Evolutionary conservation across 2,329 filamentous ascomycete species (phyloP), one percentile per base, ranked within the genome.

Genomic region (Fusarium sp.): DNA sequence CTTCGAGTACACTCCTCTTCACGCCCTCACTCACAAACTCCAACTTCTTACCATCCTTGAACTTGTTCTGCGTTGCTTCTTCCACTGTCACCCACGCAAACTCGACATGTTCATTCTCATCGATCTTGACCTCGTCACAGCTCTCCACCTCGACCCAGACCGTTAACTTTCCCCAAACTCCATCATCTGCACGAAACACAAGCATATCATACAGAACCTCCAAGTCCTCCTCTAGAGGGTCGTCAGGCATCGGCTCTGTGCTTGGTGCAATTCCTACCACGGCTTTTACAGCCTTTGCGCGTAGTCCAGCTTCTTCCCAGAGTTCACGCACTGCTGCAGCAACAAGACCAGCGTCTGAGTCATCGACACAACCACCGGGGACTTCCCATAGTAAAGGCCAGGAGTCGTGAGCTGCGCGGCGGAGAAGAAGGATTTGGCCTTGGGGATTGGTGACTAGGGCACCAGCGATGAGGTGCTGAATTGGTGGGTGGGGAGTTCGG

Each of bases 231-330:
- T 73, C 62, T 31, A 70, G 66, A 1, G 33, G 58, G n/a, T 75
- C 74, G 13, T 69, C 57, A 2, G 57, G 45, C 6, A 27, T 39
- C 5, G 38, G 49, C 4, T 59, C 38, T 3, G 18, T 29, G 15
- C 41, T 22, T 0, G 53, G 41, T 3, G 45, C 42, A 42, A 75
- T 44, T 3, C 74, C 68, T 4, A 79, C 74, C 3, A 75, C 65
- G 8, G 64, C 64, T 14, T 70, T 71, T 4, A 84, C 77, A 11
- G 62, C 60, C 2, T 61, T 71, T 10, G 80, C 81, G 4, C 62
- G 47, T 1, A 87, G 79, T 0, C 83, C 81, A 1, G 84, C 76
- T 72, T 87, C 85, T 71, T 87, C 86, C 76, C 78, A 80, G 3
- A 88, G 79, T 75, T 88, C 86, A 33, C 86, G 82, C 10, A 81